Evolutionary conservation across 1,284 basidiomycete genomes (phyloP), one percentile per base, ranked within the genome.

Genomic region (Microstroma glucosiphilum): DNA sequence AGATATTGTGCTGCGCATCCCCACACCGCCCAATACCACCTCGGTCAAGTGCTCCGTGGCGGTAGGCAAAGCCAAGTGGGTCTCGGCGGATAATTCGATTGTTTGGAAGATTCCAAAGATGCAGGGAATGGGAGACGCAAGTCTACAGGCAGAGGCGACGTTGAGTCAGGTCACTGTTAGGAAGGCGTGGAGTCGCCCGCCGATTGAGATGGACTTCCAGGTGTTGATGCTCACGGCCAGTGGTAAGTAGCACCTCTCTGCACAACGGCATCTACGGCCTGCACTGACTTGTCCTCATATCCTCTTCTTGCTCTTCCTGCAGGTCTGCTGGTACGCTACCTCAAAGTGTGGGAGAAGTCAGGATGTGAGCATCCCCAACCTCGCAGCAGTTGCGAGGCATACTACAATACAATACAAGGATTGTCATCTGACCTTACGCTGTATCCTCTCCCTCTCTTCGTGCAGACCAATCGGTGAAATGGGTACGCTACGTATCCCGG

Each of bases 201-300:
- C 96, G 6, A 97, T 98, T 75, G 91, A 96, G 73, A 87, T 98
- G 64, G 93, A 98, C 81, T 98, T 99, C 81, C 87, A 92, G 82
- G 94, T 99, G 62, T 84, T 98, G 73, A 98, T 98, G 94, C 92
- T 96, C 81, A 97, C 94, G 0, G 86, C 93, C 6, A 96, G 92
- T 8, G 96, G 96, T 0, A 9, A 37, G 30, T 37, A 9, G 4
- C 30, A 37, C 30, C 4, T n/a, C 3, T 37, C 9, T 37, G 9
- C 30, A 37, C 4, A 37, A 37, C 4, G 30, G 30, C 9, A 37
- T 9, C 9, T 4, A 37, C 9, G 30, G 9, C 30, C 30, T 37
- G 30, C 30, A 9, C 30, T 37, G 30, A 37, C 30, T 9, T 37
- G 30, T 9, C 9, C 30, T 37, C 30, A 9, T 9, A 37, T 37